Percentiles rank a stretch among this genome's conserved stretches.
Evolutionary conservation across 2,329 filamentous ascomycete genomes (phyloP).

Genomic region (Pestalotiopsis sp.): DNA sequence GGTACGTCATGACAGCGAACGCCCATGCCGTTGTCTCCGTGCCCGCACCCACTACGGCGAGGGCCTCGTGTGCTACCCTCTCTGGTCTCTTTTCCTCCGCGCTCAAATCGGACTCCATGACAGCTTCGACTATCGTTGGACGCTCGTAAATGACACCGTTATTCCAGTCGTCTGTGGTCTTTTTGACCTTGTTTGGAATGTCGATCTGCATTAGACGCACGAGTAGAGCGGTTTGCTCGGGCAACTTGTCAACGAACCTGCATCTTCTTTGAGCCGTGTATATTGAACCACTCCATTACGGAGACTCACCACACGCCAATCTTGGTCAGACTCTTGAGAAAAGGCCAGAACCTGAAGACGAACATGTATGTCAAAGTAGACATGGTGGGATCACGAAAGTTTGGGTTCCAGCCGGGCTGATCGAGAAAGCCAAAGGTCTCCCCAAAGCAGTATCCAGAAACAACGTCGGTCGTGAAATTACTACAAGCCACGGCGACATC

Average conservation of each 20-base stretch:
- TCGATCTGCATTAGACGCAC: background rate
- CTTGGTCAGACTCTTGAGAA: background rate
- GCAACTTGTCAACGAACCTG: background rate
- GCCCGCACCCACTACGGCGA: conserved; percentile 41
- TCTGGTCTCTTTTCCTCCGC: conserved; percentile 35
- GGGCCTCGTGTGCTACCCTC: conserved; percentile 40
- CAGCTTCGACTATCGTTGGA: conserved; percentile 33
- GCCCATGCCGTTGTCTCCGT: conserved; percentile 40
- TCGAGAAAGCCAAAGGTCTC: conserved; percentile 22
- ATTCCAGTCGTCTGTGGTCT: background rate
- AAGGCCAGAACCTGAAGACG: conserved; percentile 3
- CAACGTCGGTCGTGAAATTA: conserved; percentile 24
- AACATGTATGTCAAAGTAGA: background rate
- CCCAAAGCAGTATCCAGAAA: conserved; percentile 26
- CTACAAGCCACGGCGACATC: conserved; percentile 21
- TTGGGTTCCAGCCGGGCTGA: background rate
- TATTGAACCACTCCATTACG: background rate
- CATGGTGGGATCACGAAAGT: background rate
- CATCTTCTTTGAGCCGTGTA: background rate
- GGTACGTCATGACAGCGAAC: conserved; percentile 16
- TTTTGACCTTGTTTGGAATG: background rate
- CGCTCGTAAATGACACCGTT: background rate
- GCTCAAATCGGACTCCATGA: conserved; percentile 33
- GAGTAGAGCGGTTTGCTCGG: background rate
- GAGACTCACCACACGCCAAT: background rate